Conservation (phyloP, 805 yeast genomes). For the Yamadazyma tumulicola region DNA sequence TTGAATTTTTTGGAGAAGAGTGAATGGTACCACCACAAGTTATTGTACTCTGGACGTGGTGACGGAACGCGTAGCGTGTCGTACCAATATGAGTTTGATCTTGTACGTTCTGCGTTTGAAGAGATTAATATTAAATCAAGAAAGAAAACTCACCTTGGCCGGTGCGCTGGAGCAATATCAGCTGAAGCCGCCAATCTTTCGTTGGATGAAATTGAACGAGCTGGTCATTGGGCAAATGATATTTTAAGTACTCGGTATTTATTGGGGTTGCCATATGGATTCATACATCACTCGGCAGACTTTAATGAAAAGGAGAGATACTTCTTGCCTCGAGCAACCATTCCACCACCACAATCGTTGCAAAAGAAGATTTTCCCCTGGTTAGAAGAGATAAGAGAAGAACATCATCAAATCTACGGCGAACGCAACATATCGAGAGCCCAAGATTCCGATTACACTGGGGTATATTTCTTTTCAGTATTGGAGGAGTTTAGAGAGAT, state of each 20-base stretch:
- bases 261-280: slow-evolving; percentile 2
- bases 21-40: neutral
- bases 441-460: slow-evolving; percentile 1
- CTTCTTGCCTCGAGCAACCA: neutral
- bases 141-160: neutral
- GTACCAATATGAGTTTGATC: neutral
- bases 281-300: slow-evolving; percentile 2
- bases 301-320: slow-evolving; percentile 3
- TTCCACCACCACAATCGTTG: slow-evolving; percentile 2
- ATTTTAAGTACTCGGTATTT: neutral
- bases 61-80: neutral
- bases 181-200: slow-evolving; percentile 1
- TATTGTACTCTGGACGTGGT: neutral
- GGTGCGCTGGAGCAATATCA: neutral
- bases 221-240: slow-evolving; percentile 1
- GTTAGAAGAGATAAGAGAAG: slow-evolving; percentile 6
- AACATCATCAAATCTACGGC: neutral
- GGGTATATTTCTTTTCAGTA: slow-evolving; percentile 1
- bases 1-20: neutral
- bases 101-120: neutral
- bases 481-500: slow-evolving; percentile 4
- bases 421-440: neutral
- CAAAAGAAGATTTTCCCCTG: slow-evolving; percentile 9
- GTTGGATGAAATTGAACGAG: slow-evolving; percentile 3
- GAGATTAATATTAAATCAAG: neutral